A percentile compares a stretch with the other conserved stretches of the same genome.
These are phyloP conservation scores for Paspalum vaginatum DNA, from an alignment of 176 grass and related monocot genomes.

Conservation along the genomic window DNA sequence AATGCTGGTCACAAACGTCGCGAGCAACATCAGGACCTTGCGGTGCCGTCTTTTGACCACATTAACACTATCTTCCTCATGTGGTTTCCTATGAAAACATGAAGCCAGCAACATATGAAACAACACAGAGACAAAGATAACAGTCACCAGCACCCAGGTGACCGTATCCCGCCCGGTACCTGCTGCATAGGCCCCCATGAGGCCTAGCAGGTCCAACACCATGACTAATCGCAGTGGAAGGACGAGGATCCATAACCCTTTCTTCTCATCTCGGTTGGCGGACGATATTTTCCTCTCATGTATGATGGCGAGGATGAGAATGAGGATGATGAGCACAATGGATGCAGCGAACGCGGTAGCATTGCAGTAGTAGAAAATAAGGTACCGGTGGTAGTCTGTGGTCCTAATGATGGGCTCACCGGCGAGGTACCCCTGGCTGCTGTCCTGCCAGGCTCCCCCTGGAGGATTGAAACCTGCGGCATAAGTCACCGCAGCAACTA, in stretches of 20 bases:
- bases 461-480: constrained; percentile 10
- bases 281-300: not conserved
- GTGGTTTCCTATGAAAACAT: not conserved
- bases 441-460: constrained; percentile 18
- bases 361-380: constrained; percentile 39
- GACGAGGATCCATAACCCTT: not conserved
- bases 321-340: not conserved
- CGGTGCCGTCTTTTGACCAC: not conserved
- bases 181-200: not conserved
- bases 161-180: not conserved
- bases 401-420: constrained; percentile 19
- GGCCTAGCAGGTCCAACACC: not conserved
- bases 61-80: not conserved
- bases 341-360: constrained; percentile 5
- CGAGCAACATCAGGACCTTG: constrained; percentile 28
- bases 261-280: no score
- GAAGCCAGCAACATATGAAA: not conserved
- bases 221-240: not conserved
- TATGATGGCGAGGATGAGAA: not conserved
- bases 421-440: not conserved
- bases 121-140: not conserved
- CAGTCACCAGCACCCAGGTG: not conserved
- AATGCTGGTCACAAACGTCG: constrained; percentile 28
- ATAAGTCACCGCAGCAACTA: not conserved
- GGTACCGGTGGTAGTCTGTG: constrained; percentile 6